Percentiles rank a stretch among this genome's conserved stretches.
Conservation (phyloP, 192 early-diverging fungal species). For the Podila horticola region DNA sequence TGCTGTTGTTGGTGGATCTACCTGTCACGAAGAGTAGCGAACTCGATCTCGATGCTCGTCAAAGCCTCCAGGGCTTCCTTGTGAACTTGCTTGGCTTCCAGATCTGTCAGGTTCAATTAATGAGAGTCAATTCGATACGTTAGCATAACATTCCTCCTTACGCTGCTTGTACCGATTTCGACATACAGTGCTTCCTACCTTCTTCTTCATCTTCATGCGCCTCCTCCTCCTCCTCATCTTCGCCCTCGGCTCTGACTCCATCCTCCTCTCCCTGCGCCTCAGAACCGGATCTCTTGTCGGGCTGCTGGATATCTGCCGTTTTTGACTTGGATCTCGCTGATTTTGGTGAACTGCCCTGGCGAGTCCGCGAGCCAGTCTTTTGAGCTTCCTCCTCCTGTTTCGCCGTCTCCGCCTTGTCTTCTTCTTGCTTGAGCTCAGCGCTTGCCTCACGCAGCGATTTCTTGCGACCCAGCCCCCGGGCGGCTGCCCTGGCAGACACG, state of each 20-base stretch:
- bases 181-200: conserved; percentile 12
- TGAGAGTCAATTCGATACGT: too few species aligned
- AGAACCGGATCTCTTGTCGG: conserved; percentile 28
- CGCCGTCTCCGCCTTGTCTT: not conserved
- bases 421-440: conserved; percentile 14
- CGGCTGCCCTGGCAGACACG: not conserved
- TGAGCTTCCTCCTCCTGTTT: not conserved
- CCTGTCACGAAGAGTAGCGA: conserved; percentile 66
- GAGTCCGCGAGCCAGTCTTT: conserved; percentile 4
- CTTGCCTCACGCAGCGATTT: conserved; percentile 22
- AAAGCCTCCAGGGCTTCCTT: conserved; percentile 62
- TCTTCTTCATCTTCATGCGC: conserved; percentile 11
- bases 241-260: conserved; percentile 1
- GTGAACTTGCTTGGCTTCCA: conserved; percentile 57
- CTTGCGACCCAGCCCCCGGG: conserved; percentile 12
- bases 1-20: not conserved
- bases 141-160: too few species aligned
- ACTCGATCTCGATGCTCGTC: conserved; percentile 65
- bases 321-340: not conserved
- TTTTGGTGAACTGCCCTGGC: not conserved
- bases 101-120: conserved; percentile 28
- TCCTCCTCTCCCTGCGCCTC: conserved; percentile 36
- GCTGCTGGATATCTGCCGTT: conserved; percentile 5
- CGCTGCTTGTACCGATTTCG: too few species aligned
- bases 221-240: conserved; percentile 27